These are phyloP conservation scores for Zopfochytrium polystomum DNA, from an alignment of 371 early-diverging fungal genomes.

Conservation along the genomic window DNA sequence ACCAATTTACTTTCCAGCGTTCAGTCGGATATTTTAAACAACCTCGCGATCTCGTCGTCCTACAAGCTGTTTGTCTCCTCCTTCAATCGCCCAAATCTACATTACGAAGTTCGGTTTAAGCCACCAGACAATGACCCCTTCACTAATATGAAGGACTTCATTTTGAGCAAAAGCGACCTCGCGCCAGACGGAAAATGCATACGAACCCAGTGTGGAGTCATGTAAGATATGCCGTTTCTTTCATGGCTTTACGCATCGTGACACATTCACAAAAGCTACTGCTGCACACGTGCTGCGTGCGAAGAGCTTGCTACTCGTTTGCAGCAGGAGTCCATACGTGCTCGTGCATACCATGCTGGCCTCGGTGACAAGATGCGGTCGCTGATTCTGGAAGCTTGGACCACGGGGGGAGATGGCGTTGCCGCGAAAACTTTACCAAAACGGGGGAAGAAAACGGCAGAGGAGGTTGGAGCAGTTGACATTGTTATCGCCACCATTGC, in stretches of 20 bases:
- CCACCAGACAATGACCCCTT: constrained; percentile 28
- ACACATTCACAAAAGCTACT: constrained; percentile 28
- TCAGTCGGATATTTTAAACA: constrained; percentile 37
- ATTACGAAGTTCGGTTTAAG: constrained; percentile 45
- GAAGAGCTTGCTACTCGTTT: constrained; percentile 37
- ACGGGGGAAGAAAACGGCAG: constrained; percentile 6
- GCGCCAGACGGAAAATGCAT: background rate
- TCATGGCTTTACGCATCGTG: background rate
- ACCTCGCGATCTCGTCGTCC: constrained; percentile 25
- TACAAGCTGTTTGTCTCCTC: constrained; percentile 28
- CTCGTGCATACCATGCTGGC: constrained; percentile 47
- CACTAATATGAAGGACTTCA: constrained; percentile 25
- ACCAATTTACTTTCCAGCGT: constrained; percentile 24
- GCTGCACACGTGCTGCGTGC: constrained; percentile 38
- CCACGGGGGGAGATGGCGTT: constrained; percentile 7
- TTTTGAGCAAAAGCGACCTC: constrained; percentile 12
- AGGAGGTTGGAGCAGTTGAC: constrained; percentile 26
- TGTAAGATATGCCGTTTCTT: constrained; percentile 24
- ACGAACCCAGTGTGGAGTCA: constrained; percentile 34
- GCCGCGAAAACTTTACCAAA: constrained; percentile 5
- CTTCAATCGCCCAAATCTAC: constrained; percentile 45
- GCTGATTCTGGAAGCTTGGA: constrained; percentile 36
- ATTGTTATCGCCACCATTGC: constrained; percentile 63
- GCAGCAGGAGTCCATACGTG: constrained; percentile 28
- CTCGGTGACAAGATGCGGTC: constrained; percentile 23